A percentile compares a stretch with the other conserved stretches of the same genome.
These are phyloP conservation scores for Colletotrichum somersetense DNA, from an alignment of 2,329 filamentous ascomycete species.

Conservation along the genomic window DNA sequence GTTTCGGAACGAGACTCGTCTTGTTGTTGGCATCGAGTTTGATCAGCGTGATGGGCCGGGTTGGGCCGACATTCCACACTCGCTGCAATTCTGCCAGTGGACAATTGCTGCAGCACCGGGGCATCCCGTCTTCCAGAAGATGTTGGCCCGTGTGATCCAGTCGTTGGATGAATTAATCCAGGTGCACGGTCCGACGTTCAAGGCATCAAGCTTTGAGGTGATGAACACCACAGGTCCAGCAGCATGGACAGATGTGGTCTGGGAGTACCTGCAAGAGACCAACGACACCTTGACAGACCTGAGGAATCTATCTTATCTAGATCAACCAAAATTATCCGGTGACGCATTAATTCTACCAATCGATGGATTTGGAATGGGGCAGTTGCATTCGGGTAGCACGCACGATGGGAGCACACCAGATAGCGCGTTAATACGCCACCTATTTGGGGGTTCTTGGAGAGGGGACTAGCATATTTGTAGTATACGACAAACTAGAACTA, in stretches of 20 bases:
- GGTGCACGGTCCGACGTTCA: constrained; percentile 18
- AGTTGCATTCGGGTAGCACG: constrained; percentile 1
- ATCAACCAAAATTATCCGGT: neutral
- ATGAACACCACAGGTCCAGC: constrained; percentile 51
- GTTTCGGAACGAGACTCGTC: constrained; percentile 42
- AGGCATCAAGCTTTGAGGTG: constrained; percentile 47
- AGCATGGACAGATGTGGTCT: constrained; percentile 51
- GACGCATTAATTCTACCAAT: constrained; percentile 4
- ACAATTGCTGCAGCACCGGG: constrained; percentile 51
- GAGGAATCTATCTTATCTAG: neutral
- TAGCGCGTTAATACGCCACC: neutral
- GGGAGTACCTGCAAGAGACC: constrained; percentile 45
- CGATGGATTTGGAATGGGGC: constrained; percentile 13
- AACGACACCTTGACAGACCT: constrained; percentile 40
- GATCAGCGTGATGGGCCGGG: constrained; percentile 46
- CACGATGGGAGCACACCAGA: constrained; percentile 3
- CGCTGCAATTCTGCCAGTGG: constrained; percentile 53
- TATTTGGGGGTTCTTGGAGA: constrained; percentile 20
- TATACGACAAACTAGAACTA: neutral
- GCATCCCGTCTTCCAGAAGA: constrained; percentile 48
- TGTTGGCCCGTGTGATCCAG: constrained; percentile 45
- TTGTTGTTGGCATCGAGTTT: constrained; percentile 51
- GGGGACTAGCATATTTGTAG: neutral
- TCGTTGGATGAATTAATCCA: constrained; percentile 41
- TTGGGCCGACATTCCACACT: constrained; percentile 49